A percentile compares a stretch with the other conserved stretches of the same genome.
Evolutionary conservation across 2,329 filamentous ascomycete genomes (phyloP).

Genomic region (Aspergillus ruber): DNA sequence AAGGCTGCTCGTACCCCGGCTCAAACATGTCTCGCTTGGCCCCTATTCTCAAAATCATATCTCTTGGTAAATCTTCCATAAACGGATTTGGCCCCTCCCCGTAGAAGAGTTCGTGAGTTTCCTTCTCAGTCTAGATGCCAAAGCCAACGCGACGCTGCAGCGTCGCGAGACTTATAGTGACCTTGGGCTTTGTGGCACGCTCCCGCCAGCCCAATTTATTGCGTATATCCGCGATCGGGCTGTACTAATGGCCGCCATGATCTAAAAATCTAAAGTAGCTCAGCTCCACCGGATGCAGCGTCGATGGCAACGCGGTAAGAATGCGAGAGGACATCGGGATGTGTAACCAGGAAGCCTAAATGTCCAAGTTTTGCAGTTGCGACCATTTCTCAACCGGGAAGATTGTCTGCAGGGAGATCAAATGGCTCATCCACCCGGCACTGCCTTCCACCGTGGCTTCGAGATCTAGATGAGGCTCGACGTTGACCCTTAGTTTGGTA

Average conservation of each 20-base stretch:
- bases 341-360: slow-evolving; percentile 16
- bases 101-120: slow-evolving; percentile 17
- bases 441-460: neutral
- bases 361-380: slow-evolving; percentile 25
- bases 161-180: slow-evolving; percentile 4
- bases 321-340: slow-evolving; percentile 22
- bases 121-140: slow-evolving; percentile 9
- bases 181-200: slow-evolving; percentile 4
- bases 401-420: slow-evolving; percentile 16
- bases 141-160: neutral
- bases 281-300: slow-evolving; percentile 27
- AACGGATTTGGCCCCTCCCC: slow-evolving; percentile 16
- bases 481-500: neutral
- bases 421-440: neutral
- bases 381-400: slow-evolving; percentile 25
- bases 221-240: slow-evolving; percentile 14
- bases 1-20: neutral
- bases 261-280: slow-evolving; percentile 25
- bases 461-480: neutral
- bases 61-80: no score
- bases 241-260: slow-evolving; percentile 4
- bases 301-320: slow-evolving; percentile 20
- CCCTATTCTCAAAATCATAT: no score
- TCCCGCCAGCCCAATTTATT: slow-evolving; percentile 10
- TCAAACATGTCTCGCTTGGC: neutral